Conservation (phyloP, 495 filamentous ascomycete species). For the Parathielavia hyrcaniae region DNA sequence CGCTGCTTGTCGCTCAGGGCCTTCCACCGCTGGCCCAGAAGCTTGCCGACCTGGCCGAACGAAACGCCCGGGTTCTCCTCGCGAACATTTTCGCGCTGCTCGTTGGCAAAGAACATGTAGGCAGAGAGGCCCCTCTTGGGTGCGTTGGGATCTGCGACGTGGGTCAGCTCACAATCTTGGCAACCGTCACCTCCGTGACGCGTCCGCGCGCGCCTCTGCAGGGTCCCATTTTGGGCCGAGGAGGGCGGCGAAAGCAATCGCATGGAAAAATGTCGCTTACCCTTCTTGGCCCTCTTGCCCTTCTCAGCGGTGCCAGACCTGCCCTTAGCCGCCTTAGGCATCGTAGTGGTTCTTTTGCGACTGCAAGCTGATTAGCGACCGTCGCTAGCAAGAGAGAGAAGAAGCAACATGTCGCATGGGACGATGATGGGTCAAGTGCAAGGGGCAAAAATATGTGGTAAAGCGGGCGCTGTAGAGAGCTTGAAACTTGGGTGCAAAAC, state of each 20-base stretch:
- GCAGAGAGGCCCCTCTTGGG: constrained; percentile 98
- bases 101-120: constrained; percentile 99
- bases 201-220: not conserved
- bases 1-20: constrained; percentile 81
- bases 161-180: not conserved
- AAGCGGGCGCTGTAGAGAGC: not conserved
- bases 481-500: not conserved
- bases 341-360: constrained; percentile 36
- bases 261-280: constrained; percentile 31
- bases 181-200: not conserved
- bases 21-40: constrained; percentile 98
- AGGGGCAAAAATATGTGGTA: not conserved
- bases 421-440: not conserved
- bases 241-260: too few relatives aligned
- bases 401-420: too few relatives aligned
- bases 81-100: constrained; percentile 94
- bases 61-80: constrained; percentile 97
- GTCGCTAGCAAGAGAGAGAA: too few relatives aligned
- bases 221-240: not conserved
- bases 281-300: constrained; percentile 43
- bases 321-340: constrained; percentile 47
- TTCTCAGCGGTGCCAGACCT: constrained; percentile 42
- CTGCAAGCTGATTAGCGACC: constrained; percentile 20
- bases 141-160: constrained; percentile 83
- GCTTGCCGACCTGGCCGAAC: constrained; percentile 97